These are phyloP conservation scores for Torulaspora quercuum DNA, from an alignment of 805 yeast genomes.

Conservation along the genomic window DNA sequence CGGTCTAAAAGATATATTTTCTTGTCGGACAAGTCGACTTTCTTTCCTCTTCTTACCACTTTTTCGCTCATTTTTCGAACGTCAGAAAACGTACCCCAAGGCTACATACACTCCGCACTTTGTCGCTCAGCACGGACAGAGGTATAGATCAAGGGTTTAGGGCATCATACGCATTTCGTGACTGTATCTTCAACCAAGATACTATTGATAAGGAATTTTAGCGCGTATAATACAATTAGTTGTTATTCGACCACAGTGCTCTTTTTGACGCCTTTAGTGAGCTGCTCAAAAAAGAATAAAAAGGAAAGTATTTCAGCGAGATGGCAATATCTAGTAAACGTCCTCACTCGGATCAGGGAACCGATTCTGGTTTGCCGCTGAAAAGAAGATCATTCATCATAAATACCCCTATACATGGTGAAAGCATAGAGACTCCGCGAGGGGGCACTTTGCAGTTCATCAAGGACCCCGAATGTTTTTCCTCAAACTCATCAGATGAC, in stretches of 20 bases:
- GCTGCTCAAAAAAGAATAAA: conserved; percentile 24
- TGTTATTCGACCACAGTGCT: conserved; percentile 4
- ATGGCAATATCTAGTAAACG: conserved; percentile 28
- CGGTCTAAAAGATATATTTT: conserved; percentile 17
- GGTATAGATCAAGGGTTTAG: conserved; percentile 2
- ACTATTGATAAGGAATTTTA: no score
- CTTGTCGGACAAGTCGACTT: conserved; percentile 18
- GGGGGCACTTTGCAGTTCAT: conserved; percentile 4
- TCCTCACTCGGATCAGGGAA: conserved; percentile 18
- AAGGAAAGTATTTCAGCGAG: not conserved
- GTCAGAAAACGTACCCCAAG: no score
- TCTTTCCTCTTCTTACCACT: conserved; percentile 28
- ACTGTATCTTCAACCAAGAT: not conserved
- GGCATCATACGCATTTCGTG: conserved; percentile 2
- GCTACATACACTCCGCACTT: no score
- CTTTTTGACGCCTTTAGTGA: conserved; percentile 33
- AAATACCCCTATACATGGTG: not conserved
- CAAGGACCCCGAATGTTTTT: conserved; percentile 2
- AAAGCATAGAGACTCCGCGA: conserved; percentile 5
- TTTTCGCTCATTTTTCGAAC: conserved; percentile 6
- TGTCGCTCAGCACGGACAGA: conserved; percentile 4
- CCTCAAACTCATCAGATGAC: conserved; percentile 4
- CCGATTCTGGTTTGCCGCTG: conserved; percentile 7
- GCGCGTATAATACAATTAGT: no score
- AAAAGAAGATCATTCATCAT: conserved; percentile 14